Base-by-base conservation (phyloP, 2,329 filamentous ascomycete species). In the Trichoderma sp. region DNA sequence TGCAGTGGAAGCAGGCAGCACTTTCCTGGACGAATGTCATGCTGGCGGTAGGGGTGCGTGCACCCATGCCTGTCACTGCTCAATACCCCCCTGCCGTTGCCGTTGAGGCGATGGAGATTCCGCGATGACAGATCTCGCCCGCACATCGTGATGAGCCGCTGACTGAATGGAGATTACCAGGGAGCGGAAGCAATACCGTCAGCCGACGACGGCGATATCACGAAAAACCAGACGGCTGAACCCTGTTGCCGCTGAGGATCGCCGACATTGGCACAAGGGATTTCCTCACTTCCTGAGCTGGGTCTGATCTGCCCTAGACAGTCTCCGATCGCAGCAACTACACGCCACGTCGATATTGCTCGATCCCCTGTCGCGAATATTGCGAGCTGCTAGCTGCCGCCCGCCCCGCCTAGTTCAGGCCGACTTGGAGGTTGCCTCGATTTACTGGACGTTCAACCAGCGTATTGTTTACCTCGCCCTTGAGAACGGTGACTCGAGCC, bases 281-380 rank as follows among this genome's bases (percentile, higher is more conserved):
- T 50, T n/a, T 47, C 19, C 39, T 45, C 19, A 28, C 5, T 15
- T 9, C 41, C 34, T 44, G 44, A 34, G 48, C 24, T 45, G 59
- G 43, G 19, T 39, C 58, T 64, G 61, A 64, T 57, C 54, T 64
- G 30, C 52, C 61, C 61, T 51, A 56, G 43, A 48, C 43, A 30
- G 58, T 56, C 55, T 52, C 45, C 47, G 59, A 66, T 66, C 54
- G 59, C 54, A 30, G 55, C 52, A 54, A 52, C 41, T 45, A 45
- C 45, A 63, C 63, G 21, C 50, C 50, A 57, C 63, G 28, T 56
- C 50, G 19, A 39, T 10, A 48, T 44, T 51, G 34, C 64, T 44
- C 47, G 41, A 41, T 54, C 41, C 50, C 50, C 15, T 44, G 41
- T 45, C 26, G 19, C 21, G 26, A 52, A n/a, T 7, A 34, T 30